phyloP scores from a whole-genome alignment of 1,284 basidiomycete species.

The Vanrija sp. region DNA sequence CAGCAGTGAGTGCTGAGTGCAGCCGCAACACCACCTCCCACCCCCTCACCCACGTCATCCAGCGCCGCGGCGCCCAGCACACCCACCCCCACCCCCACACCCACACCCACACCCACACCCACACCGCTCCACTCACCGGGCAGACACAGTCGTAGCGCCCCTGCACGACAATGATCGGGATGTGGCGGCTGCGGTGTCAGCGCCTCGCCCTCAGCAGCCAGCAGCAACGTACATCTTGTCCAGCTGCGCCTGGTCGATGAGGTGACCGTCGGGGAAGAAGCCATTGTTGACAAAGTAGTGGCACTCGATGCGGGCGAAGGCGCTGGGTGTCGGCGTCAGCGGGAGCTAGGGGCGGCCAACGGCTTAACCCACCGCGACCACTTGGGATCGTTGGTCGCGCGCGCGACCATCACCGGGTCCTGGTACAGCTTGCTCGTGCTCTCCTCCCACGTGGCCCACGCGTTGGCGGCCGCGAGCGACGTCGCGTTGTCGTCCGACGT shows the following conservation, averaged over 20 bases:
- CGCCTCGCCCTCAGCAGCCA: no score
- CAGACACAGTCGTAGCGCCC: constrained; percentile 57
- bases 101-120: no score
- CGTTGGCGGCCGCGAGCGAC: constrained; percentile 62
- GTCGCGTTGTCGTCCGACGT: constrained; percentile 64
- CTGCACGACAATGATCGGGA: constrained; percentile 79
- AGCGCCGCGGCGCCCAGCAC: no score
- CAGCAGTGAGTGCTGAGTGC: no score
- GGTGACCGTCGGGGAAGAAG: constrained; percentile 83
- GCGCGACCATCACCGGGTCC: constrained; percentile 64
- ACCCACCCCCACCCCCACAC: no score
- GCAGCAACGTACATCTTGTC: constrained; percentile 65
- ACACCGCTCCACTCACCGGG: constrained; percentile 36
- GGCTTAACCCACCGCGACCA: constrained; percentile 55
- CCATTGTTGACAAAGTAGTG: constrained; percentile 86
- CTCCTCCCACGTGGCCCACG: constrained; percentile 81
- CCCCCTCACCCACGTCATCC: no score
- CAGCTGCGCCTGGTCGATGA: constrained; percentile 75
- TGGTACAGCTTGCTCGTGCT: constrained; percentile 68
- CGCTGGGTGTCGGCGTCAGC: constrained; percentile 40
- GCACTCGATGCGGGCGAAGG: constrained; percentile 84
- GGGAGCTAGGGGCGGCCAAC: no score
- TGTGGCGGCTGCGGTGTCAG: constrained; percentile 56
- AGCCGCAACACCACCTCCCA: no score
- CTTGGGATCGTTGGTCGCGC: constrained; percentile 61